Conservation (phyloP, 2,329 filamentous ascomycete genomes). For the Bipolaris bicolor region DNA sequence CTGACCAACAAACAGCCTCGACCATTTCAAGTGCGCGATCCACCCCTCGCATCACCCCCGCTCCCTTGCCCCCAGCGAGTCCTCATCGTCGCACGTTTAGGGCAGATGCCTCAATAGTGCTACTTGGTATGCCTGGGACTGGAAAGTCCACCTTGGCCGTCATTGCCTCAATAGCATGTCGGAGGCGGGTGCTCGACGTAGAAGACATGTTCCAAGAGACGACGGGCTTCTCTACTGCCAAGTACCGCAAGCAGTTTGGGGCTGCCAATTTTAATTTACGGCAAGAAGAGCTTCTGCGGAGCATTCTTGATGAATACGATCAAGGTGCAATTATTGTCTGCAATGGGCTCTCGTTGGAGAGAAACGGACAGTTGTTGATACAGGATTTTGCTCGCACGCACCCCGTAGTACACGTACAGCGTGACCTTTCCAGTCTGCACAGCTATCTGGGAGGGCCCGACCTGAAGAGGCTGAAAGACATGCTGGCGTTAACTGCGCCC, state of each 20-base stretch:
- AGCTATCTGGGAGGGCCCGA: constrained; percentile 63
- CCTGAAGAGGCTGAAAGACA: constrained; percentile 61
- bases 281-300: constrained; percentile 67
- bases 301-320: constrained; percentile 64
- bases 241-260: constrained; percentile 69
- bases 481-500: constrained; percentile 63
- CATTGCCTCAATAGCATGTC: constrained; percentile 74
- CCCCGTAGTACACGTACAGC: constrained; percentile 72
- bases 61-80: constrained; percentile 20
- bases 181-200: constrained; percentile 70
- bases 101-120: constrained; percentile 71
- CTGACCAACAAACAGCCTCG: constrained; percentile 24
- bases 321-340: constrained; percentile 73
- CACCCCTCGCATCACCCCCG: constrained; percentile 38
- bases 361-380: constrained; percentile 65
- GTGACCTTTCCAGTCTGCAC: constrained; percentile 69
- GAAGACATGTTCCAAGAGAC: constrained; percentile 71
- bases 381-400: constrained; percentile 67
- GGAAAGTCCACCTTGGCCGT: constrained; percentile 79
- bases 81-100: constrained; percentile 55
- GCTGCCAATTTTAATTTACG: constrained; percentile 66
- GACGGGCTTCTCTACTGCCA: constrained; percentile 66
- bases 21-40: constrained; percentile 34
- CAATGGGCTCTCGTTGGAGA: constrained; percentile 71
- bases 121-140: constrained; percentile 74